These are phyloP conservation scores for Byssochlamys sp. DNA, from an alignment of 2,329 filamentous ascomycete genomes.

Conservation along the genomic window DNA sequence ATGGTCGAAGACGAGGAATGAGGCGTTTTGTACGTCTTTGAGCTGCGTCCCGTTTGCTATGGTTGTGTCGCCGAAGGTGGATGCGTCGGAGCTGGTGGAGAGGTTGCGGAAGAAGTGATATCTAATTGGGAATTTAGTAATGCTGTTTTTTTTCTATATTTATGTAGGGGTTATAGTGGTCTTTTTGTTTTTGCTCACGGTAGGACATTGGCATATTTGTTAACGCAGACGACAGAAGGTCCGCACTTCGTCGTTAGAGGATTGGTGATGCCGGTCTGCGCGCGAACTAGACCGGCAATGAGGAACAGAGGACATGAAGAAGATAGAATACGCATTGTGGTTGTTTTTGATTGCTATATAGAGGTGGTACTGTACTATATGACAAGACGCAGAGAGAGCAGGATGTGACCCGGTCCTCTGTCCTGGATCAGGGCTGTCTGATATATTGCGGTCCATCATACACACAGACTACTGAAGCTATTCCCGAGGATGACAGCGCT, in stretches of 20 bases:
- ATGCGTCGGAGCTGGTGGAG: constrained; percentile 13
- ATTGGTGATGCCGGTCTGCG: constrained; percentile 17
- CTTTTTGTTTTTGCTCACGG: constrained; percentile 8
- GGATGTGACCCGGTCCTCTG: background rate
- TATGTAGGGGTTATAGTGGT: background rate
- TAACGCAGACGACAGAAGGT: constrained; percentile 27
- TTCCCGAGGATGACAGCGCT: background rate
- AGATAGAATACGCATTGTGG: constrained; percentile 1
- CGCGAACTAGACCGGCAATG: constrained; percentile 6
- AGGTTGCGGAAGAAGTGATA: constrained; percentile 30
- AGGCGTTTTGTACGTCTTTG: constrained; percentile 20
- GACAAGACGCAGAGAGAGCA: background rate
- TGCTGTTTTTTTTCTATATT: background rate
- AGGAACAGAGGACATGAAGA: background rate
- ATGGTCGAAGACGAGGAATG: constrained; percentile 33
- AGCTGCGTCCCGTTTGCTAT: constrained; percentile 26
- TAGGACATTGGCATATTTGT: constrained; percentile 25
- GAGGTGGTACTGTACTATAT: background rate
- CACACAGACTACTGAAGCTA: background rate
- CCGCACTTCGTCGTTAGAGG: constrained; percentile 22
- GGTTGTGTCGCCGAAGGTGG: constrained; percentile 22
- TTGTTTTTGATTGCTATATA: background rate
- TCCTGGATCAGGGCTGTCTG: background rate
- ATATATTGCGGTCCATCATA: background rate
- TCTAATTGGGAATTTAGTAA: constrained; percentile 17